phyloP scores from a whole-genome alignment of 1,139 yeast species.

The Wickerhamomyces sp. region DNA sequence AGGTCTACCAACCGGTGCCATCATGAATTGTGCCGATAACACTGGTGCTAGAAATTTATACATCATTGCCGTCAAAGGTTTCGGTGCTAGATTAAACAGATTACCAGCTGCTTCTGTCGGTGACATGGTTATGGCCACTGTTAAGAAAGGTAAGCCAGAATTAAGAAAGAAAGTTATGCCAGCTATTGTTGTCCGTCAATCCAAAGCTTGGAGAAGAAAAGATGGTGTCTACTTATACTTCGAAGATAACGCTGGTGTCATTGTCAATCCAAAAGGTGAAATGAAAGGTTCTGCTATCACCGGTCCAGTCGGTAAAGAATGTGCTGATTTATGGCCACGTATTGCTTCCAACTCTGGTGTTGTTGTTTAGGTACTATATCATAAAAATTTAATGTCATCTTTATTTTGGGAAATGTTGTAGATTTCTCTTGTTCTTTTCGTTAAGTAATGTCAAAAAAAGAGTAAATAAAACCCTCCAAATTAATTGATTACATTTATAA shows the following conservation, averaged over 20 bases:
- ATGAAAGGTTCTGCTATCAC: slow-evolving; percentile 99
- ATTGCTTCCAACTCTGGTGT: slow-evolving; percentile 99
- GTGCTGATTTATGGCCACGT: slow-evolving; percentile 99
- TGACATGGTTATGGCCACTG: slow-evolving; percentile 99
- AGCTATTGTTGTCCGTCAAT: slow-evolving; percentile 98
- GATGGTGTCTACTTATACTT: slow-evolving; percentile 99
- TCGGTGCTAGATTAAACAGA: slow-evolving; percentile 99
- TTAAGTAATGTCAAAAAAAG: too few species aligned
- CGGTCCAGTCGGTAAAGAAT: slow-evolving; percentile 99
- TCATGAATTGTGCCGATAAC: slow-evolving; percentile 99
- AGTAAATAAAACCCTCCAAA: not conserved
- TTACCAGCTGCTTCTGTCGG: slow-evolving; percentile 99
- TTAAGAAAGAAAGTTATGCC: slow-evolving; percentile 99
- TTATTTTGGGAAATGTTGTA: slow-evolving; percentile 11
- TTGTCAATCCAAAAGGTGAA: slow-evolving; percentile 99
- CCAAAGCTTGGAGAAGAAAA: slow-evolving; percentile 99
- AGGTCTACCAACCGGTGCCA: slow-evolving; percentile 99
- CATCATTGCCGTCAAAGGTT: slow-evolving; percentile 98
- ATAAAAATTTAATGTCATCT: slow-evolving; percentile 24
- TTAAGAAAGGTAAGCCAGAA: slow-evolving; percentile 99
- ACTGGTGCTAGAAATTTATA: slow-evolving; percentile 99
- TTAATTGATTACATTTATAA: too few species aligned
- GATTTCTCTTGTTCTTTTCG: too few species aligned
- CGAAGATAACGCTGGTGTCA: slow-evolving; percentile 99
- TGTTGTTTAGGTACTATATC: slow-evolving; percentile 68